Percentiles rank a stretch among this genome's conserved stretches.
phyloP scores from a whole-genome alignment of 208 protist species.

The Herpetomonas samuelpessoai region DNA sequence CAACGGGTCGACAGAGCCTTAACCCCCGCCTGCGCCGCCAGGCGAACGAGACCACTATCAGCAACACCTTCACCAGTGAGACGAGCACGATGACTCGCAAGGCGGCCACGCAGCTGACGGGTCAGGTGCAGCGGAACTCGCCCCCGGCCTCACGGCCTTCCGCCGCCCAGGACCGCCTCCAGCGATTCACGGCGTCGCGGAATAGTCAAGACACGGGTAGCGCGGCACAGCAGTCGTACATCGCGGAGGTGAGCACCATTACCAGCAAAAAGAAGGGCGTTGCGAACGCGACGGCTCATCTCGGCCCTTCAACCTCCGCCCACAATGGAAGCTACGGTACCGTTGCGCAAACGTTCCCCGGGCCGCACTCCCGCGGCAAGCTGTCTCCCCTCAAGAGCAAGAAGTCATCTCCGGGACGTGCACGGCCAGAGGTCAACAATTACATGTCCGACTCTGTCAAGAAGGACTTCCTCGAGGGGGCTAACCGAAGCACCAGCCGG shows the following conservation, averaged over 20 bases:
- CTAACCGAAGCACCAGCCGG: too few species aligned
- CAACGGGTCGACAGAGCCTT: neutral
- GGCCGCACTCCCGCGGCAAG: slow-evolving; percentile 1
- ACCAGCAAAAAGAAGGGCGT: too few species aligned
- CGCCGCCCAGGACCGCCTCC: neutral
- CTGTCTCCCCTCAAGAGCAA: neutral
- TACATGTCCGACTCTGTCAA: neutral
- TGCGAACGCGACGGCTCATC: too few species aligned
- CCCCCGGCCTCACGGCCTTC: neutral
- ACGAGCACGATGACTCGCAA: neutral
- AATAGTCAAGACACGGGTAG: neutral
- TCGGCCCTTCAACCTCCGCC: too few species aligned
- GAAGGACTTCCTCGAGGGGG: too few species aligned
- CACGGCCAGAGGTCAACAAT: neutral
- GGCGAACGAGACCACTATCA: neutral
- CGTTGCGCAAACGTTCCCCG: neutral
- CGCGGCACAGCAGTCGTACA: neutral
- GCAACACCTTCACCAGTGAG: slow-evolving; percentile 6
- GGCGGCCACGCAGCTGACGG: neutral
- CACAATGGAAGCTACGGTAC: neutral
- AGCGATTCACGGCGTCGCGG: neutral
- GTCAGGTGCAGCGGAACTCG: neutral
- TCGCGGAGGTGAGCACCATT: too few species aligned
- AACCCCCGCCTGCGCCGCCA: neutral
- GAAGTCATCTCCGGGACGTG: neutral